A percentile compares a stretch with the other conserved stretches of the same genome.
These are phyloP conservation scores for Camellia granthamiana DNA, from an alignment of 148 eudicot genomes.

Conservation along the genomic window DNA sequence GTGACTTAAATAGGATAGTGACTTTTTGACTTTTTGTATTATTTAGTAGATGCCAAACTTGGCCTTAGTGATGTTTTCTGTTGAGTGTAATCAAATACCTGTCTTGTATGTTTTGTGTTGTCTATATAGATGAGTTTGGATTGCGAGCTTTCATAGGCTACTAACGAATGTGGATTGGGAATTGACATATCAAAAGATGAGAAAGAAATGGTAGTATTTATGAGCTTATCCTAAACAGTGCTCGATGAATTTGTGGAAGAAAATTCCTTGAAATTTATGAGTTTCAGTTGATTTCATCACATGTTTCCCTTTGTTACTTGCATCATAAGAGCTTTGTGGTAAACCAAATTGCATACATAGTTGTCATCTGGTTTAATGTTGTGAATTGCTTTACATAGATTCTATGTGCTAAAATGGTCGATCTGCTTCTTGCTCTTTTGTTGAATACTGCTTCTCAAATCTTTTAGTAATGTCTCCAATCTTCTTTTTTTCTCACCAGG, in stretches of 20 bases:
- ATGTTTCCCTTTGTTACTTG: background rate
- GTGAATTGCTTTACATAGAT: background rate
- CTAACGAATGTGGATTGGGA: too few species aligned
- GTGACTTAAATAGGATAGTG: too few species aligned
- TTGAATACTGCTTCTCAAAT: background rate
- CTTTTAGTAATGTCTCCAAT: slow-evolving; percentile 1
- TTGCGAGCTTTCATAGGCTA: too few species aligned
- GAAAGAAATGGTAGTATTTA: background rate
- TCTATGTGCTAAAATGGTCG: background rate
- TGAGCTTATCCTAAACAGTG: background rate
- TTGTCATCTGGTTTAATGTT: background rate
- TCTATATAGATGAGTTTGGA: too few species aligned
- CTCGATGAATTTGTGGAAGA: background rate
- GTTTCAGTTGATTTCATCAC: background rate
- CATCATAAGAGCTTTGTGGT: too few species aligned
- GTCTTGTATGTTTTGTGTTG: too few species aligned
- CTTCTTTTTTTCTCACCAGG: slow-evolving; percentile 32
- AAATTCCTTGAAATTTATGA: background rate
- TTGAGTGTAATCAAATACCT: too few species aligned
- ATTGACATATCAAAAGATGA: background rate
- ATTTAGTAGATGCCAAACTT: too few species aligned
- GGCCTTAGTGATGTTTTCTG: too few species aligned
- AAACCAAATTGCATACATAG: background rate
- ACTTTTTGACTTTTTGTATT: too few species aligned
- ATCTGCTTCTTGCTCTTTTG: background rate